These are phyloP conservation scores for Scheffersomyces illinoinensis DNA, from an alignment of 1,139 yeast species.

Conservation along the genomic window DNA sequence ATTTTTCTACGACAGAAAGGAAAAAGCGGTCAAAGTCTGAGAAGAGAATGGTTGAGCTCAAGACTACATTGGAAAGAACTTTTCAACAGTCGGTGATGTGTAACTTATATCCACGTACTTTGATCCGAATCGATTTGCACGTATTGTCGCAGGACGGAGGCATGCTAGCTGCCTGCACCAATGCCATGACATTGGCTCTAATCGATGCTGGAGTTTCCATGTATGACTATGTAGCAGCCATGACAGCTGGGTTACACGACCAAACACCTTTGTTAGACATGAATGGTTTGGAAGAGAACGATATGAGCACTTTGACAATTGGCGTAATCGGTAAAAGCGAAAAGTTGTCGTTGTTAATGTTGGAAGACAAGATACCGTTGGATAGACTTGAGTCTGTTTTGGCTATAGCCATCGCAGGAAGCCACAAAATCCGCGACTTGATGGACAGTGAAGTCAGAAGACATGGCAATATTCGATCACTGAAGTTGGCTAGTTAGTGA, in stretches of 20 bases:
- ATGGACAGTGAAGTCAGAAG: conserved; percentile 85
- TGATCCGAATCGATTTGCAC: conserved; percentile 70
- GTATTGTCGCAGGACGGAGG: conserved; percentile 94
- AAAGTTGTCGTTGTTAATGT: conserved; percentile 69
- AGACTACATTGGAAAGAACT: conserved; percentile 72
- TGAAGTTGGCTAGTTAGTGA: conserved; percentile 18
- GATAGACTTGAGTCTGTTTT: conserved; percentile 76
- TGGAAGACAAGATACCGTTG: conserved; percentile 84
- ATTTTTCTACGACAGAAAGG: conserved; percentile 78
- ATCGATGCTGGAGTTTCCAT: conserved; percentile 95
- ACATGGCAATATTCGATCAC: conserved; percentile 56
- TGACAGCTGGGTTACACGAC: conserved; percentile 78
- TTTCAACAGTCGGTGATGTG: conserved; percentile 78
- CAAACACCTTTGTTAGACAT: conserved; percentile 78
- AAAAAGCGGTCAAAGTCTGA: conserved; percentile 65
- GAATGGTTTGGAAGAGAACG: conserved; percentile 79
- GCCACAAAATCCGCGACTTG: conserved; percentile 74
- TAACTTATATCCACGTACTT: conserved; percentile 79
- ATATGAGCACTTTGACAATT: conserved; percentile 75
- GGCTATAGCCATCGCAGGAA: conserved; percentile 89
- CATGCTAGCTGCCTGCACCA: conserved; percentile 72
- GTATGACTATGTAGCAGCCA: conserved; percentile 85
- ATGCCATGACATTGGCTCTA: conserved; percentile 87
- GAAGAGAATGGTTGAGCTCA: conserved; percentile 73
- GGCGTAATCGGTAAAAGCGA: conserved; percentile 86